These are phyloP conservation scores for Leccinum longicurvipes DNA, from an alignment of 768 basidiomycete species.

Conservation along the genomic window DNA sequence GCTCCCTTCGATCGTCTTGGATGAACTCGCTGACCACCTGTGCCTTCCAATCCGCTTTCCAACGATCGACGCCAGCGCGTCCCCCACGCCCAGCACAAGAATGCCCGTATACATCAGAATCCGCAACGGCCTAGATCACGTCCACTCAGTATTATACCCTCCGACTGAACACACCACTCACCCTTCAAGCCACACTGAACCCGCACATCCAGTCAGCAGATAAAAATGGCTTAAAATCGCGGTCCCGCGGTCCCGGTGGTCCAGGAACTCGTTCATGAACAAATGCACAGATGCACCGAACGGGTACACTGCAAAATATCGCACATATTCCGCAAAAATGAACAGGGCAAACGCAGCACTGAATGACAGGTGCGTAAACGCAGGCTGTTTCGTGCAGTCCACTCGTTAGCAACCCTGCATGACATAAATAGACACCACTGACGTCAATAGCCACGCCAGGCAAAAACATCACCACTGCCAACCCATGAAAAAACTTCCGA, in stretches of 20 bases:
- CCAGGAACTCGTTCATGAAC: conserved; percentile 97
- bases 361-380: conserved; percentile 93
- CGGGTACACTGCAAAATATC: conserved; percentile 97
- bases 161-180: conserved; percentile 36
- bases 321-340: conserved; percentile 94
- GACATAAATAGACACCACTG: conserved; percentile 34
- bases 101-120: conserved; percentile 80
- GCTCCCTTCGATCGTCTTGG: conserved; percentile 92
- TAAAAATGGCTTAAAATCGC: conserved; percentile 98
- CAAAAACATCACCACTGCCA: conserved; percentile 95
- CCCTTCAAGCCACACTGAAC: conserved; percentile 94
- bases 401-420: conserved; percentile 13
- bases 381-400: conserved; percentile 57
- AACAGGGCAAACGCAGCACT: conserved; percentile 93
- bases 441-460: conserved; percentile 93
- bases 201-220: conserved; percentile 91
- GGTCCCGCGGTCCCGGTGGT: conserved; percentile 91
- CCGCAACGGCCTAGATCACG: conserved; percentile 38
- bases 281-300: conserved; percentile 90
- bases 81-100: conserved; percentile 86
- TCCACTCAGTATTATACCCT: conserved; percentile 3
- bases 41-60: conserved; percentile 80
- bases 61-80: conserved; percentile 91
- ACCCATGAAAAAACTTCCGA: conserved; percentile 94
- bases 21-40: conserved; percentile 79